Evolutionary conservation across 2,329 filamentous ascomycete genomes (phyloP).

Genomic region (Graphium sp.): DNA sequence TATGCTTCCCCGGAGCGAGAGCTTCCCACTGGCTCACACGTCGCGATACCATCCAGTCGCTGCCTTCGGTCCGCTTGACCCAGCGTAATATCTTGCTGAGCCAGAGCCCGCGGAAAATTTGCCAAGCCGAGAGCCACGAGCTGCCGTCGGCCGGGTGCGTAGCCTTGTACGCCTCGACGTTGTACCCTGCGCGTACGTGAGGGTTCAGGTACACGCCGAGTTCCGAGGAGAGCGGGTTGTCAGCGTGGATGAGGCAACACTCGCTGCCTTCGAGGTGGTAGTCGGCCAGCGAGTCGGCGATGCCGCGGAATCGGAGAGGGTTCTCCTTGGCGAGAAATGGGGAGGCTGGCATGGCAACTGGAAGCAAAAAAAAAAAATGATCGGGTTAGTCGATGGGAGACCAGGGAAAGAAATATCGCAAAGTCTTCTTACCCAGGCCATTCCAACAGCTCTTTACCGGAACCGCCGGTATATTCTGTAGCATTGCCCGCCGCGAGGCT

Average conservation of each 20-base stretch:
- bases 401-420: neutral
- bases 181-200: conserved; percentile 51
- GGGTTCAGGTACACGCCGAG: conserved; percentile 53
- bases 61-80: conserved; percentile 10
- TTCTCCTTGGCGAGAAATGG: conserved; percentile 30
- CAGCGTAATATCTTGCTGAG: conserved; percentile 34
- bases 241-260: conserved; percentile 62
- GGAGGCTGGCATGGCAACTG: conserved; percentile 31
- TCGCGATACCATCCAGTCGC: conserved; percentile 15
- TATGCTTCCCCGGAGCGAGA: conserved; percentile 13
- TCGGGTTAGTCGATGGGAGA: neutral
- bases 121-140: conserved; percentile 27
- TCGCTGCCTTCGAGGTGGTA: conserved; percentile 59
- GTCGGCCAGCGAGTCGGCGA: conserved; percentile 42
- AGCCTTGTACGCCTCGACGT: conserved; percentile 28
- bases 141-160: conserved; percentile 19
- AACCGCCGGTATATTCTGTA: conserved; percentile 25
- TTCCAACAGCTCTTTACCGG: conserved; percentile 28
- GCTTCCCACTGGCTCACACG: conserved; percentile 21
- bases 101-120: conserved; percentile 40
- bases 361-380: conserved; percentile 2
- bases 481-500: conserved; percentile 33
- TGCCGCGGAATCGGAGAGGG: conserved; percentile 41
- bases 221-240: conserved; percentile 39
- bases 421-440: conserved; percentile 19